Conservation (phyloP, 768 basidiomycete species). For the Termitomyces sp. region DNA sequence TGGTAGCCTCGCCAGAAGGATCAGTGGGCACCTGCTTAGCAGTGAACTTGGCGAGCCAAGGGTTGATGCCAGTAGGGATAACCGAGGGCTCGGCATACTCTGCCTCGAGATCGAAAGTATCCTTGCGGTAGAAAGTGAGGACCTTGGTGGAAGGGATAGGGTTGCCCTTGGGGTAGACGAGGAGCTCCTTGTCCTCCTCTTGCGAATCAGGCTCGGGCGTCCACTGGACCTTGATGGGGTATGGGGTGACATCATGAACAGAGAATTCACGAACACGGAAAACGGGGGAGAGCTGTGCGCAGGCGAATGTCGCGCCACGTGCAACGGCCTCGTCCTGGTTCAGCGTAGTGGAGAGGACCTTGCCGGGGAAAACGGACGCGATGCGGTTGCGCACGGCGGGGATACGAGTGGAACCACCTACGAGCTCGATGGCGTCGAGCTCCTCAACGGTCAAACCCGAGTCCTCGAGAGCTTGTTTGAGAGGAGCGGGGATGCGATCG, state of each 20-base stretch:
- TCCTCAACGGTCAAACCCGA: slow-evolving; percentile 80
- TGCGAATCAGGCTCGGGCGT: slow-evolving; percentile 64
- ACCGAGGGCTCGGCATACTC: slow-evolving; percentile 65
- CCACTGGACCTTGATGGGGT: slow-evolving; percentile 92
- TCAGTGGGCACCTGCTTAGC: slow-evolving; percentile 76
- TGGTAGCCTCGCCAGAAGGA: slow-evolving; percentile 65
- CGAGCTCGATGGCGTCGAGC: slow-evolving; percentile 86
- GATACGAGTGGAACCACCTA: slow-evolving; percentile 91
- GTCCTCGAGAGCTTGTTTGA: slow-evolving; percentile 74
- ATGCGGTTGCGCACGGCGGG: slow-evolving; percentile 89
- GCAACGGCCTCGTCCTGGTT: slow-evolving; percentile 98
- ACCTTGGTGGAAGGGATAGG: slow-evolving; percentile 90
- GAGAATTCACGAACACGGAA: slow-evolving; percentile 98
- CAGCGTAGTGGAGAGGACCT: slow-evolving; percentile 83
- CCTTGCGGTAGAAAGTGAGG: slow-evolving; percentile 89
- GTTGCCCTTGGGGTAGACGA: slow-evolving; percentile 87
- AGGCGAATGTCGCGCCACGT: slow-evolving; percentile 94
- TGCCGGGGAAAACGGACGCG: slow-evolving; percentile 75
- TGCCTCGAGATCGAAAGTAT: slow-evolving; percentile 84
- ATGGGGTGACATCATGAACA: slow-evolving; percentile 79
- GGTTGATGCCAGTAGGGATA: slow-evolving; percentile 78
- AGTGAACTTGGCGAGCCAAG: slow-evolving; percentile 78
- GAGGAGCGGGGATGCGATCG: slow-evolving; percentile 67
- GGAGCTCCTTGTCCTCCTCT: slow-evolving; percentile 87
- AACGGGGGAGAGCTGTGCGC: slow-evolving; percentile 94